Evolutionary conservation across 2,329 filamentous ascomycete genomes (phyloP), one percentile per base, ranked within the genome.

Genomic region (Lithohypha guttulata): DNA sequence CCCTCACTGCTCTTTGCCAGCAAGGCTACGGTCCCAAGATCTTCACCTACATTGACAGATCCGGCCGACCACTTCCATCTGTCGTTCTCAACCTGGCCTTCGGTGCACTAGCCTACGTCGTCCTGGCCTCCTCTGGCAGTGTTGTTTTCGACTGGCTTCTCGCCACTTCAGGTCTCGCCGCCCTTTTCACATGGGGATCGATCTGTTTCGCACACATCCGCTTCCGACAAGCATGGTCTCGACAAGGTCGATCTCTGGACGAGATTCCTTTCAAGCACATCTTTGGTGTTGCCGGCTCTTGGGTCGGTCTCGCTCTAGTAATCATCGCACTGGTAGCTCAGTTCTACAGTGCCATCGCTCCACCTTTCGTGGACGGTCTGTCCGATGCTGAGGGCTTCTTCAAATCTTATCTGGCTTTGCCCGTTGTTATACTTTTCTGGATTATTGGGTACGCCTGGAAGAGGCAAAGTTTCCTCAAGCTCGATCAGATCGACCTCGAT

Each of bases 321-420:
- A 42, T 71, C 14, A 62, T 89, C 26, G 78, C 94, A 20, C 70
- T 95, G 19, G 57, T 81, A 31, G 84, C 83, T 1, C 86, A 95
- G 58, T 89, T 93, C 65, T 95, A 85, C 83, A 79, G 82, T 34
- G 84, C 82, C 19, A 77, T 83, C 3, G 86, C 78, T 55, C 86
- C 87, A 3, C 70, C 89, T 33, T 64, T 66, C 58, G 42, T 28
- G 9, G 64, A 65, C 1, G 46, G 63, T 3, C 29, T 52, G 2
- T 57, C 67, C 6, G 64, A 77, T 27, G 72, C 73, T 0, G 59
- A 74, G 46, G 76, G 68, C 48, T 93, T 89, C 61, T 93, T 93
- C 60, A 63, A 66, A 33, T 49, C 54, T 3, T 79, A 75, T 53
- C 63, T 79, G 9, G 74, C 74, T 6, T 64, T 65, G 0, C 71